phyloP scores from a whole-genome alignment of 257 asterid species.

The Rauvolfia tetraphylla region DNA sequence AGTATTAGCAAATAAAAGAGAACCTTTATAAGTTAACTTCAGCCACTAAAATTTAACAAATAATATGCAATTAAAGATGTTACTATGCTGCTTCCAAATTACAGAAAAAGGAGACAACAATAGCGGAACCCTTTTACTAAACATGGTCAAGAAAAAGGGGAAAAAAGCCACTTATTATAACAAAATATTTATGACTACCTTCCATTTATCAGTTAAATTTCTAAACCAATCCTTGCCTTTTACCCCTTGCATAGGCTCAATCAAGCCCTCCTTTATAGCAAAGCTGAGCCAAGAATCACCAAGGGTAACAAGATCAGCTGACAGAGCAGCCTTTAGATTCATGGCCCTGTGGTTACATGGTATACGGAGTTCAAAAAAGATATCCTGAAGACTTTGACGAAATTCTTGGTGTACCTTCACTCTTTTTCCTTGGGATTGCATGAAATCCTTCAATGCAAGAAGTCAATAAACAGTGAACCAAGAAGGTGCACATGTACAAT shows the following conservation, averaged over 20 bases:
- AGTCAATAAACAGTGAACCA: not conserved
- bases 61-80: not conserved
- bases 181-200: constrained; percentile 42
- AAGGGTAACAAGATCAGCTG: constrained; percentile 75
- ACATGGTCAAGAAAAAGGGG: not conserved
- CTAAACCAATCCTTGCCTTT: constrained; percentile 79
- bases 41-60: not conserved
- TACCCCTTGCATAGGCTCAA: constrained; percentile 66
- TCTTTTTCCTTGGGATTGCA: constrained; percentile 82
- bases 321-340: constrained; percentile 53
- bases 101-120: not conserved
- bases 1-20: not conserved
- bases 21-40: not conserved
- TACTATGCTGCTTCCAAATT: not conserved
- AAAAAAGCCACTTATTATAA: not conserved
- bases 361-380: constrained; percentile 59
- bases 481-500: not conserved
- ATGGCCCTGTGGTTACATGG: constrained; percentile 46
- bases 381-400: constrained; percentile 60
- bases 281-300: constrained; percentile 89
- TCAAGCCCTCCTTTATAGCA: constrained; percentile 64
- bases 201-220: constrained; percentile 69
- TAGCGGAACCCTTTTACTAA: not conserved
- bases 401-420: constrained; percentile 55
- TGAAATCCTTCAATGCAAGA: constrained; percentile 55